These are phyloP conservation scores for Bryoglossum gracile DNA, from an alignment of 495 filamentous ascomycete genomes.

Conservation along the genomic window DNA sequence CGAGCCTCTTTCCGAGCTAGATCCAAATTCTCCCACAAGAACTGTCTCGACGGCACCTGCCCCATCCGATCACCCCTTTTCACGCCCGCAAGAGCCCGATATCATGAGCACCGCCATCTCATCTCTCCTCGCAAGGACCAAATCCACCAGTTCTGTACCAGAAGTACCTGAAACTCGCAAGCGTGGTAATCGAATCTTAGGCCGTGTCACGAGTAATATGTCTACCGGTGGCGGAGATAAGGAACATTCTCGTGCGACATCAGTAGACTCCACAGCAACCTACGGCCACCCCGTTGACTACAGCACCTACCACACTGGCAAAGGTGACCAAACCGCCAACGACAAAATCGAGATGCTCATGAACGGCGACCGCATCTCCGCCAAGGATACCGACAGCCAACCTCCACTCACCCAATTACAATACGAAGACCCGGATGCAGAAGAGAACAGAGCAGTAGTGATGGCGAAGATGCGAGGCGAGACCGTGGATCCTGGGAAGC, in stretches of 20 bases:
- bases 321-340: conserved; percentile 9
- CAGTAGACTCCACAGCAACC: conserved; percentile 24
- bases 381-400: conserved; percentile 17
- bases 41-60: conserved; percentile 25
- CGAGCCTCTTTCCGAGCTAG: conserved; percentile 22
- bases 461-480: conserved; percentile 30
- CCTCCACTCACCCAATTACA: conserved; percentile 36
- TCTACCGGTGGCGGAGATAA: conserved; percentile 26
- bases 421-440: conserved; percentile 40
- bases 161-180: conserved; percentile 10
- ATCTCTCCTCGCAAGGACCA: conserved; percentile 10
- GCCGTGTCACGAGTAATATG: conserved; percentile 43
- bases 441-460: conserved; percentile 26
- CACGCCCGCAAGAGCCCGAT: conserved; percentile 17
- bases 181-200: conserved; percentile 38
- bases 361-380: background rate
- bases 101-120: conserved; percentile 21
- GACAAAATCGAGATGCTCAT: conserved; percentile 19
- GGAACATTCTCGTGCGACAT: conserved; percentile 18
- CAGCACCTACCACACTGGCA: conserved; percentile 3
- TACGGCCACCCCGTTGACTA: conserved; percentile 18
- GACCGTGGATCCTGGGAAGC: conserved; percentile 8
- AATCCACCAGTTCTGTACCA: background rate
- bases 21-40: conserved; percentile 22
- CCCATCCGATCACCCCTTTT: conserved; percentile 18